Evolutionary conservation across 305 asterid species (phyloP), one percentile per base, ranked within the genome.

Genomic region (Fraxinus albicans): DNA sequence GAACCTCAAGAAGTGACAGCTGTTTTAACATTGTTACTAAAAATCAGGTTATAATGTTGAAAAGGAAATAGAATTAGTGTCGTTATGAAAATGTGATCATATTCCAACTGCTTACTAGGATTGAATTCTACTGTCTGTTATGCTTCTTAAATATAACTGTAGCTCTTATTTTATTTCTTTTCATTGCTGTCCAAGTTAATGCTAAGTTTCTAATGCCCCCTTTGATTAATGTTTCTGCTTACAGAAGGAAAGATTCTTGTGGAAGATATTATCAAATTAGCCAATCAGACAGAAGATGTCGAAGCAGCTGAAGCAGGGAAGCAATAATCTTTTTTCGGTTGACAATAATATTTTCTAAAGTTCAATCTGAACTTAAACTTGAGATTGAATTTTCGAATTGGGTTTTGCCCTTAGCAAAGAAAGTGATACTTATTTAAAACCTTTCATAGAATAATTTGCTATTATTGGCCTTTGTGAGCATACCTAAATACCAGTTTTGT

Each of bases 191-290:
- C 42, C 44, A 15, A 72, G 10, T 72, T 17, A 17, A 17, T 4
- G 12, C 47, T 13, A 69, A 69, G 34, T 29, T 69, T 12, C 40
- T 27, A 29, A 29, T 69, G 5, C 36, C n/a, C 9, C 40, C 9
- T 72, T 31, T 34, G 12, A 72, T 15, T 33, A 34, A 15, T 15
- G 25, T 33, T 33, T 33, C 44, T 72, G 44, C 85, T 47, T 65
- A 79, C 94, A 96, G 99, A 96, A 5, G 99, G 99, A 74, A 96
- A 94, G 83, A 94, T 96, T 80, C 95, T 91, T 5, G 98, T 96
- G 88, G 98, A 94, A 88, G 99, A 96, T 85, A 92, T 96, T 67
- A 87, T 94, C 80, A 94, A 89, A 91, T 88, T 96, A 82, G 98
- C 93, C 77, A 87, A 93, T 38, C 87, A 84, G 87, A 85, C 85